Evolutionary conservation across 306 rosid genomes (phyloP).

Genomic region (Urtica urens): DNA sequence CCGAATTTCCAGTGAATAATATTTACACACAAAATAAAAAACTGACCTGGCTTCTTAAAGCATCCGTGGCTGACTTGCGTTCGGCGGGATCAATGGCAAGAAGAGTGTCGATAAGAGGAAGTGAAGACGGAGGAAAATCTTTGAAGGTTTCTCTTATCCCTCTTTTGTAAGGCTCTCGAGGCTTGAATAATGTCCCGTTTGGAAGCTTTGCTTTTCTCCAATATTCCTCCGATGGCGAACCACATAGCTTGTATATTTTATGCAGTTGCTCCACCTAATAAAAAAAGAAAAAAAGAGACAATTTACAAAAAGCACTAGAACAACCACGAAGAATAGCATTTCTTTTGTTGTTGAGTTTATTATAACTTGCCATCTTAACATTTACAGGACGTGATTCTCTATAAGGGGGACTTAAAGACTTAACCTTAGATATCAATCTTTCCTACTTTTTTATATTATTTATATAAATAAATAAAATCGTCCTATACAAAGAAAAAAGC

Average conservation of each 20-base stretch:
- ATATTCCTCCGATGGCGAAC: constrained; percentile 92
- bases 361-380: no score
- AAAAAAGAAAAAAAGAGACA: constrained; percentile 19
- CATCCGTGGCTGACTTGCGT: constrained; percentile 70
- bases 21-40: no score
- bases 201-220: constrained; percentile 81
- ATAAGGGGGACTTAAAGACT: no score
- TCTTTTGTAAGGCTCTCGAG: constrained; percentile 77
- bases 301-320: no score
- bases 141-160: constrained; percentile 58
- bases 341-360: no score
- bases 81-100: constrained; percentile 88
- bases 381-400: no score
- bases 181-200: constrained; percentile 77
- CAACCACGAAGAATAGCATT: no score
- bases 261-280: constrained; percentile 87
- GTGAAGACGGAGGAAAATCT: constrained; percentile 69
- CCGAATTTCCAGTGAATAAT: no score
- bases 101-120: constrained; percentile 67
- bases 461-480: no score
- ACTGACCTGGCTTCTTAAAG: constrained; percentile 66
- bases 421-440: no score
- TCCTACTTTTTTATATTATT: no score
- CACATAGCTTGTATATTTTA: constrained; percentile 89
- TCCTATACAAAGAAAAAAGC: no score